Conservation (phyloP, 1,139 yeast species). For the Yamadazyma dushanensis region DNA sequence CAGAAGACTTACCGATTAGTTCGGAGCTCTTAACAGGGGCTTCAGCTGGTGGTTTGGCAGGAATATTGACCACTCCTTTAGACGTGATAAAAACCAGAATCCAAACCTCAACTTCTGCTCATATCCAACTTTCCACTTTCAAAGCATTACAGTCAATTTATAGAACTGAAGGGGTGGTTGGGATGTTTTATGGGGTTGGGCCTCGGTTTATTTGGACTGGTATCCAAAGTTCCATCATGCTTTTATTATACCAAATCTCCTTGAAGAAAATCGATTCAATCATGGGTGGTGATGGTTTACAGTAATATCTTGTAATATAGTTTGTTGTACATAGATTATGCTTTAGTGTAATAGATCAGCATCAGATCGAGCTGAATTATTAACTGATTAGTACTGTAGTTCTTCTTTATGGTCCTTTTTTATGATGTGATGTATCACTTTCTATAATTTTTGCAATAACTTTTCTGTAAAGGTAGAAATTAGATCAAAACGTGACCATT, state of each 20-base stretch:
- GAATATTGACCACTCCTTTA: conserved; percentile 75
- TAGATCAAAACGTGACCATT: too few relatives aligned
- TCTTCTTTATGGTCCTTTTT: too few relatives aligned
- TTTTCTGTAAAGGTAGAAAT: too few relatives aligned
- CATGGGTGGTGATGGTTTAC: conserved; percentile 13
- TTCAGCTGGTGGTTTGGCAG: conserved; percentile 95
- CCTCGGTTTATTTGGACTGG: conserved; percentile 97
- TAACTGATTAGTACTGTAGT: too few relatives aligned
- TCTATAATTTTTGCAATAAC: too few relatives aligned
- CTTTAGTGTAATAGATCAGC: too few relatives aligned
- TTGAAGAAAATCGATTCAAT: conserved; percentile 39
- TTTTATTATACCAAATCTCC: conserved; percentile 74
- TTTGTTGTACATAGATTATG: conserved; percentile 26
- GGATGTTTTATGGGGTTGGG: conserved; percentile 91
- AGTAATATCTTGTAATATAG: conserved; percentile 6
- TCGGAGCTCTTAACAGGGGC: conserved; percentile 86
- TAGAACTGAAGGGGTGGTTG: conserved; percentile 70
- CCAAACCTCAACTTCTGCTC: conserved; percentile 56
- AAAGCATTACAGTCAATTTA: conserved; percentile 69
- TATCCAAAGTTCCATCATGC: conserved; percentile 91
- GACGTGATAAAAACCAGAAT: conserved; percentile 94
- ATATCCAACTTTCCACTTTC: conserved; percentile 48
- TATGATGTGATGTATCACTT: too few relatives aligned
- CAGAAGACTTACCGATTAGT: conserved; percentile 53
- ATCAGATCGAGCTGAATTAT: too few relatives aligned